Evolutionary conservation across 192 early-diverging fungal genomes (phyloP), one percentile per base, ranked within the genome.

Genomic region (Rhizophagus sp.): DNA sequence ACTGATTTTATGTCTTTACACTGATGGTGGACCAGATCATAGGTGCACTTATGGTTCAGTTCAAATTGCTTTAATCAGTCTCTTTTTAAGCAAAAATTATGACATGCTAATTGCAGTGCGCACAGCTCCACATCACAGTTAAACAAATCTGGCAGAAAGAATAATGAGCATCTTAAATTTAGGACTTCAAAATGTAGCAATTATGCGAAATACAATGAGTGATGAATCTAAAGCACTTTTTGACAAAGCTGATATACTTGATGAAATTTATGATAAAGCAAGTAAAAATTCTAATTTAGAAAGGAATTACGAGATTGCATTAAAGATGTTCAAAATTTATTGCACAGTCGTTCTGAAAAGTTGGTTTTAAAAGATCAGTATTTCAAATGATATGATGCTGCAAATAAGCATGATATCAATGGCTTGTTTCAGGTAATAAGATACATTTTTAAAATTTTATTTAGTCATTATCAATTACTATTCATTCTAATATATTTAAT

Each of bases 61-160:
- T 30, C 64, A 66, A 66, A 12, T 66, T 66, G 64, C 64, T 30
- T 66, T 66, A 33, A 30, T 66, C 7, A 66, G 64, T 66, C 64
- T 66, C 7, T 63, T 66, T 66, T 17, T 66, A 15, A 27, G 10
- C 2, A 0, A 3, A 33, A 5, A 66, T 66, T 66, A 30, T 66
- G 15, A 66, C 15, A 15, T 66, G 27, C 8, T 66, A 33, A 33
- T 66, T 66, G 27, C 64, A 66, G 64, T 66, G 17, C 2, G 3
- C 7, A 66, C 64, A 30, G 11, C 10, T 33, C 10, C 3, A 5
- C 11, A 66, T 25, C 30, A 66, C 15, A 66, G 64, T 3, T 66
- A 0, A 0, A 66, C 2, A 27, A 66, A 66, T 33, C 27, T 1
- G 0, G 25, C 64, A 33, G 25, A 66, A 17, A 11, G 2, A 66